Base-by-base conservation (phyloP, 192 early-diverging fungal species). In the Obelidium mucronatum region DNA sequence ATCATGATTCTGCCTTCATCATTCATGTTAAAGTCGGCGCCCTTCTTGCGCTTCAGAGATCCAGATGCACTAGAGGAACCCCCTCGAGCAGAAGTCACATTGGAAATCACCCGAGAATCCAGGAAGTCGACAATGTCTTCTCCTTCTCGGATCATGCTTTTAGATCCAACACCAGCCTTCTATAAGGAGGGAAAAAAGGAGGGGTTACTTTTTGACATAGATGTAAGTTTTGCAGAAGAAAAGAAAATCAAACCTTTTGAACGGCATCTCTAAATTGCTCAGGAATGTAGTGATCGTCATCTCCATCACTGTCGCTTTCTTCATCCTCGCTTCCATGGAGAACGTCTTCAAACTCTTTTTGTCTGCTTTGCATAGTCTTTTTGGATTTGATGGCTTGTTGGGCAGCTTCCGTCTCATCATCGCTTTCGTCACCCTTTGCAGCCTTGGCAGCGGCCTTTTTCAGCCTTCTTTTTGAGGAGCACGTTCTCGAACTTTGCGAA, bases 241-340 rank as follows among this genome's bases (percentile, higher is more conserved):
- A n/a, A n/a, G 42, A 52, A 28, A 24, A 69, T 31, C 67, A 30
- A 69, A 66, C 71, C 62, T 61, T 82, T 33, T 67, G 40, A 26
- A 62, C 58, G 5, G 56, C 59, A 63, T 42, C 56, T 24, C 69
- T 53, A 65, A 87, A 85, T 42, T 79, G 74, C 19, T 87, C 86
- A 17, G 87, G 88, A 60, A 89, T 76, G 37, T 84, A 84, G 35
- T 80, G 34, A 44, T 83, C 89, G 37, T 81, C 87, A 19, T 90
- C 90, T 40, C 91, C 92, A 28, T 93, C 95, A 67, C 89, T 90
- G 48, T 66, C 74, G 3, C 91, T 91, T 44, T 95, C 81, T 73
- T 99, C 97, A 84, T 94, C 95, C 76, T 97, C 97, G 78, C 89
- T 92, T 34, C 95, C 96, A 70, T 96, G 95, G 36, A 99, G 73